Evolutionary conservation across 2,329 filamentous ascomycete species (phyloP).

Genomic region (Mollisiaceae sp.): DNA sequence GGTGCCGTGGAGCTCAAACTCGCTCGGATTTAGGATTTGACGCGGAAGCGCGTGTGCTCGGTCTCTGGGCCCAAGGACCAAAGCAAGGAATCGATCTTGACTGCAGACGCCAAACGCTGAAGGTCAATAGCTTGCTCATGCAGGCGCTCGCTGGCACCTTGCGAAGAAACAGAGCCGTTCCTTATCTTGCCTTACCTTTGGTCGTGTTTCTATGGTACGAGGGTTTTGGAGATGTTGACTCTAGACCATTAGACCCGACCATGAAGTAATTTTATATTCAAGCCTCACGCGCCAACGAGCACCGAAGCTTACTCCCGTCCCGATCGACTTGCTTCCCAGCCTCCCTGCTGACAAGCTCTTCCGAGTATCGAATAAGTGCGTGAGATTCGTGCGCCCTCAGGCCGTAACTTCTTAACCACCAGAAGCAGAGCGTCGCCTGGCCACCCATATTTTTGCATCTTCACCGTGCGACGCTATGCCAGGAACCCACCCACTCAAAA

Average conservation of each 20-base stretch:
- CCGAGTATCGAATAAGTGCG: not conserved
- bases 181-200: conserved; percentile 12
- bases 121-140: conserved; percentile 7
- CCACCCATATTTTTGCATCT: not conserved
- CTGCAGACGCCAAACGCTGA: conserved; percentile 6
- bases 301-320: conserved; percentile 8
- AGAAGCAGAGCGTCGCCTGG: not conserved
- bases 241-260: not conserved
- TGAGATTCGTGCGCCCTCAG: no score
- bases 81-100: conserved; percentile 5
- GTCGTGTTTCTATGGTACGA: not conserved
- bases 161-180: not conserved
- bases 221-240: not conserved
- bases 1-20: not conserved
- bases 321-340: conserved; percentile 11
- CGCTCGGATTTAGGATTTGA: not conserved
- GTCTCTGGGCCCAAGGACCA: not conserved
- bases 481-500: not conserved
- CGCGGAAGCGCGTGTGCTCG: conserved; percentile 5
- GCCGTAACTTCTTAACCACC: no score
- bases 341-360: conserved; percentile 17
- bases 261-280: conserved; percentile 27
- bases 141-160: not conserved
- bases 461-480: not conserved
- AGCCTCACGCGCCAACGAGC: conserved; percentile 11